Percentiles rank a stretch among this genome's conserved stretches.
Evolutionary conservation across 768 basidiomycete species (phyloP).

Genomic region (Russula griseocarnosa): DNA sequence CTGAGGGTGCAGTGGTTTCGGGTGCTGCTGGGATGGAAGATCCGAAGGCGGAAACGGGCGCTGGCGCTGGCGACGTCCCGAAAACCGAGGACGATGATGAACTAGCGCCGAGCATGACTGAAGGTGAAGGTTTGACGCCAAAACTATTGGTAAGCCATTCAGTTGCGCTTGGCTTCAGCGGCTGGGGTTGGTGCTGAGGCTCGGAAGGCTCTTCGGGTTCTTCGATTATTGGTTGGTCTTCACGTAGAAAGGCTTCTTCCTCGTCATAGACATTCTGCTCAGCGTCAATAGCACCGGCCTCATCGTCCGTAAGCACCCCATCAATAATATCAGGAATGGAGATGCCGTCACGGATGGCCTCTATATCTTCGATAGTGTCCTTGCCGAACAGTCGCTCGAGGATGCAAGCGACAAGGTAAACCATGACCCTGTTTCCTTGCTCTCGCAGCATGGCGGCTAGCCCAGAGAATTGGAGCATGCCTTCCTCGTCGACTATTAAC

Average conservation of each 20-base stretch:
- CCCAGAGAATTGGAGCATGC: conserved; percentile 63
- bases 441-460: conserved; percentile 60
- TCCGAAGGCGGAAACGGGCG: conserved; percentile 16
- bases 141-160: conserved; percentile 37
- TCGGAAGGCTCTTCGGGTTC: conserved; percentile 18
- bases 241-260: conserved; percentile 22
- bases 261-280: conserved; percentile 27
- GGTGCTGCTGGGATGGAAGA: conserved; percentile 25
- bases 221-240: conserved; percentile 17
- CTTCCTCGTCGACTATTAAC: conserved; percentile 58
- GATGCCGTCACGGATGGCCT: conserved; percentile 55
- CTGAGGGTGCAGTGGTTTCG: not conserved
- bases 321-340: conserved; percentile 65
- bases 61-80: conserved; percentile 13
- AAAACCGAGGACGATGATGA: conserved; percentile 30
- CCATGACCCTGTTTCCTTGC: conserved; percentile 63
- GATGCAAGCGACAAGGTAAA: conserved; percentile 86
- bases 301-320: conserved; percentile 40
- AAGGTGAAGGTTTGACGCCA: conserved; percentile 32
- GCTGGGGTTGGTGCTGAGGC: conserved; percentile 22
- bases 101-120: conserved; percentile 20
- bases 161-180: conserved; percentile 33
- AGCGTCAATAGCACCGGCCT: conserved; percentile 27
- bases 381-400: conserved; percentile 82
- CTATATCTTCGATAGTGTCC: conserved; percentile 74